Percentiles rank a stretch among this genome's conserved stretches.
Evolutionary conservation across 805 yeast genomes (phyloP).

Genomic region (Spathaspora passalidarum): DNA sequence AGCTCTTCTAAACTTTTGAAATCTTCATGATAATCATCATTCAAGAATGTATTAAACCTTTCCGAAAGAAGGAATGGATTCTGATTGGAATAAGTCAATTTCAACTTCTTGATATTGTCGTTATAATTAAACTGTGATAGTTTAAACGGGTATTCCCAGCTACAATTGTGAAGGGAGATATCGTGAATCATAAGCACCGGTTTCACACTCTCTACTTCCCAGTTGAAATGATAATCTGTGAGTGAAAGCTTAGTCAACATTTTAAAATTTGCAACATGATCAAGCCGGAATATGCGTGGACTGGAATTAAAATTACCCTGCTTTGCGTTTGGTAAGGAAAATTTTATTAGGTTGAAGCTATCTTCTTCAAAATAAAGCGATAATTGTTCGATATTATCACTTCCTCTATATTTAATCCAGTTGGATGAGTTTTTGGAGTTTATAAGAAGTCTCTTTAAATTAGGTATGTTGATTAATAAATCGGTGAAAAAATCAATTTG

Average conservation of each 20-base stretch:
- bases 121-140: slow-evolving; percentile 31
- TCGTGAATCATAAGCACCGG: slow-evolving; percentile 16
- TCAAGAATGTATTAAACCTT: slow-evolving; percentile 29
- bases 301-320: slow-evolving; percentile 9
- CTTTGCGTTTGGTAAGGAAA: slow-evolving; percentile 13
- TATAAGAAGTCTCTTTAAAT: slow-evolving; percentile 21
- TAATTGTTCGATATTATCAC: slow-evolving; percentile 16
- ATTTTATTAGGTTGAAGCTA: slow-evolving; percentile 15
- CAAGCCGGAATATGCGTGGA: slow-evolving; percentile 39
- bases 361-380: slow-evolving; percentile 24
- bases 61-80: slow-evolving; percentile 37
- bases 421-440: slow-evolving; percentile 35
- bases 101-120: slow-evolving; percentile 19
- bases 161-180: slow-evolving; percentile 41
- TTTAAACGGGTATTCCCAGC: slow-evolving; percentile 57
- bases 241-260: slow-evolving; percentile 32
- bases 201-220: slow-evolving; percentile 28
- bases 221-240: slow-evolving; percentile 40
- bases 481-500: slow-evolving; percentile 26
- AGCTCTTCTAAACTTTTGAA: slow-evolving; percentile 9
- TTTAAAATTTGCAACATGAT: slow-evolving; percentile 39
- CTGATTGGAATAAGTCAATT: slow-evolving; percentile 22
- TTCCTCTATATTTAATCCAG: slow-evolving; percentile 38
- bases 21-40: slow-evolving; percentile 15
- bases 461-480: slow-evolving; percentile 19